Evolutionary conservation across 345 rosid species (phyloP).

Genomic region (Pseudoturritis turrita): DNA sequence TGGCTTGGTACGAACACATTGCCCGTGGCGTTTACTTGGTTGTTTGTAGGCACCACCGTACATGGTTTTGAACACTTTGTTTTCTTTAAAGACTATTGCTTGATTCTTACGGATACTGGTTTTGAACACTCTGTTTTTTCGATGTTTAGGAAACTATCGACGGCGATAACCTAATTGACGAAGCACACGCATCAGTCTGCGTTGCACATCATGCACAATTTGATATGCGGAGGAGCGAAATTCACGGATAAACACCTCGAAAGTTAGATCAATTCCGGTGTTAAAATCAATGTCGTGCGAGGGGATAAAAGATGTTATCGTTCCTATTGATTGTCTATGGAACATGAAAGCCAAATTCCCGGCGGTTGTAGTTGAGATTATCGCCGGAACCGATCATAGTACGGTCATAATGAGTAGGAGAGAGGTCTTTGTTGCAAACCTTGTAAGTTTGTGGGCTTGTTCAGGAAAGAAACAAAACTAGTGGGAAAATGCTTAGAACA

Average conservation of each 20-base stretch:
- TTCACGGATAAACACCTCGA: conserved; percentile 46
- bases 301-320: conserved; percentile 50
- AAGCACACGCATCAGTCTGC: conserved; percentile 83
- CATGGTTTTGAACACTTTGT: conserved; percentile 37
- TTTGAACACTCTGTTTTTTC: background rate
- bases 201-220: conserved; percentile 81
- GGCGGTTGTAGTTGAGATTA: conserved; percentile 35
- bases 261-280: conserved; percentile 28
- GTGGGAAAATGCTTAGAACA: too few relatives aligned
- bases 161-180: conserved; percentile 36
- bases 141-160: conserved; percentile 45
- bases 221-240: conserved; percentile 71
- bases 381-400: conserved; percentile 43
- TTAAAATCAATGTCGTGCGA: conserved; percentile 49
- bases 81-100: background rate
- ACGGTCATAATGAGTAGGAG: conserved; percentile 53
- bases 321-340: conserved; percentile 52
- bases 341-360: conserved; percentile 49
- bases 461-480: too few relatives aligned
- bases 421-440: conserved; percentile 37
- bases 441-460: conserved; percentile 56
- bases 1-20: conserved; percentile 85
- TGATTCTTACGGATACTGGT: background rate
- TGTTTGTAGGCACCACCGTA: conserved; percentile 55
- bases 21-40: conserved; percentile 60